phyloP scores from a whole-genome alignment of 2,329 filamentous ascomycete genomes.

The Pyrenophora seminiperda region DNA sequence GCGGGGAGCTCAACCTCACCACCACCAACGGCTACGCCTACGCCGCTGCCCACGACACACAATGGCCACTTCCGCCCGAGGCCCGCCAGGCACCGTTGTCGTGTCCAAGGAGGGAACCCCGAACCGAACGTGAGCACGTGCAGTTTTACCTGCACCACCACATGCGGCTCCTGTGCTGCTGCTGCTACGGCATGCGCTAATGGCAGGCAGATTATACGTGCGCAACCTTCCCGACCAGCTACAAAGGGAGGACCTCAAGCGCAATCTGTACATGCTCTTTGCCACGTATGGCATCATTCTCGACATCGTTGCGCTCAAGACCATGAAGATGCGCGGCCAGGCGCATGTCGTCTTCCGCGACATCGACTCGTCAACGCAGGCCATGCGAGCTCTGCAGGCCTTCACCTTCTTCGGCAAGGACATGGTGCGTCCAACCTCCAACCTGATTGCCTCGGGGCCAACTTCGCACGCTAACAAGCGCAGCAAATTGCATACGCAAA shows the following conservation, averaged over 20 bases:
- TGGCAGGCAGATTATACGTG: conserved; percentile 73
- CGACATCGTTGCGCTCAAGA: conserved; percentile 89
- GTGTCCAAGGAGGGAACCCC: conserved; percentile 28
- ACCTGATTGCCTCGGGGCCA: background rate
- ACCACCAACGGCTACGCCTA: conserved; percentile 18
- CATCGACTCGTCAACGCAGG: conserved; percentile 87
- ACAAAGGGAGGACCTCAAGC: conserved; percentile 83
- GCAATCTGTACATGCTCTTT: conserved; percentile 89
- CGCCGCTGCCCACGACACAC: conserved; percentile 12
- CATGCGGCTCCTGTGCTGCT: background rate
- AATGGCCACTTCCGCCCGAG: conserved; percentile 37
- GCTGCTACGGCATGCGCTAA: conserved; percentile 21
- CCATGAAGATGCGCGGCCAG: conserved; percentile 90
- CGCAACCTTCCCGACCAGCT: conserved; percentile 89
- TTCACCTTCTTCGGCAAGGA: conserved; percentile 83
- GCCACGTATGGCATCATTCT: conserved; percentile 91
- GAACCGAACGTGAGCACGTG: conserved; percentile 41
- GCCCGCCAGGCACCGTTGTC: conserved; percentile 30
- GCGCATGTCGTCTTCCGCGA: conserved; percentile 92
- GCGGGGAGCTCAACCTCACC: conserved; percentile 31
- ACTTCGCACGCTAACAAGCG: background rate
- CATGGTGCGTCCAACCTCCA: conserved; percentile 66
- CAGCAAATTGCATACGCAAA: conserved; percentile 93
- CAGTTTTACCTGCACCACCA: too few relatives aligned
- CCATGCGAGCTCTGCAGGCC: conserved; percentile 85